Conservation (phyloP, 2,329 filamentous ascomycete species). For the Apiospora koreana region DNA sequence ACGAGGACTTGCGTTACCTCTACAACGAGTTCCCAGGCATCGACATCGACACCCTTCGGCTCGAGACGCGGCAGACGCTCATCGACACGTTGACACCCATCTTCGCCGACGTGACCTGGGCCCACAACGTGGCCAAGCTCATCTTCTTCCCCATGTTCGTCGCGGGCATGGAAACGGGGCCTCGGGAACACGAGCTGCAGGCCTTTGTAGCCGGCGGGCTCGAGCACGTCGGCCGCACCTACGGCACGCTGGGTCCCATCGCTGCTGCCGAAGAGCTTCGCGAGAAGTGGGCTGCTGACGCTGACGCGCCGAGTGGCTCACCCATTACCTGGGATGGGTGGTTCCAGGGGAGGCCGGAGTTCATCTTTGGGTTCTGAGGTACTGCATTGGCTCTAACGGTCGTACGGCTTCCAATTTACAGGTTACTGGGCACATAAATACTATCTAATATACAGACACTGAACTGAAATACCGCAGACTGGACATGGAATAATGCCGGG, state of each 20-base stretch:
- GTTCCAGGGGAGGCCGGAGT: constrained; percentile 14
- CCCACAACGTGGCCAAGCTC: constrained; percentile 16
- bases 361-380: constrained; percentile 12
- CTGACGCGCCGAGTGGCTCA: neutral
- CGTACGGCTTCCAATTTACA: too few species aligned
- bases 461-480: too few species aligned
- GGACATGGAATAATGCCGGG: too few species aligned
- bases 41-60: constrained; percentile 4
- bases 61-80: constrained; percentile 5
- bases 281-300: constrained; percentile 14
- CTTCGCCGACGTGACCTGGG: constrained; percentile 13
- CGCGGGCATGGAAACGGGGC: constrained; percentile 13
- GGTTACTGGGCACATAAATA: too few species aligned
- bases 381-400: neutral
- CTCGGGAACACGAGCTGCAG: neutral
- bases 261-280: constrained; percentile 12
- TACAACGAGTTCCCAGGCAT: neutral
- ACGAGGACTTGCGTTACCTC: neutral
- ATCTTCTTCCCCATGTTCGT: constrained; percentile 17
- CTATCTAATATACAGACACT: too few species aligned
- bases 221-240: constrained; percentile 10
- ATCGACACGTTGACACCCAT: constrained; percentile 12
- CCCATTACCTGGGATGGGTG: constrained; percentile 13
- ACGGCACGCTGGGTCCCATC: constrained; percentile 14
- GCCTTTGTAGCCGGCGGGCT: constrained; percentile 13